Conservation (phyloP, 306 rosid species). For the Glycyrrhiza uralensis region DNA sequence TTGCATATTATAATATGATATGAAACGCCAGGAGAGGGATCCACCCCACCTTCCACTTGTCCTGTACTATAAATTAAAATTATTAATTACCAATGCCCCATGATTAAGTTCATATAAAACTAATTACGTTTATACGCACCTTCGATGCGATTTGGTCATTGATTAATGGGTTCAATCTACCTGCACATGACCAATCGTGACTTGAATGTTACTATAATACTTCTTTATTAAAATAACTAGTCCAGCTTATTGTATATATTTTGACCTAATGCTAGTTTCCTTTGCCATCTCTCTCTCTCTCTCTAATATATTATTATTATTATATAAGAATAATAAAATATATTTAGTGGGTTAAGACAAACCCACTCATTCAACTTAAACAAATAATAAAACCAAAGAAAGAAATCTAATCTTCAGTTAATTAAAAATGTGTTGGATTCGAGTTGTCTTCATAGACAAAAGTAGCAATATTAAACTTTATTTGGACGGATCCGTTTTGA, state of each 20-base stretch:
- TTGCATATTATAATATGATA: conserved; percentile 14
- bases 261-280: conserved; percentile 47
- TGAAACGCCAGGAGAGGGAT: conserved; percentile 36
- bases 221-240: conserved; percentile 22
- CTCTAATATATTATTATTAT: neutral
- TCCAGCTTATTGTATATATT: conserved; percentile 30
- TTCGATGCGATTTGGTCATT: conserved; percentile 38
- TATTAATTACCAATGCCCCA: conserved; percentile 23
- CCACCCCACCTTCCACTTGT: conserved; percentile 43
- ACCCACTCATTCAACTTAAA: conserved; percentile 39
- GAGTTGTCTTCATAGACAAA: conserved; percentile 24
- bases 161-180: conserved; percentile 35
- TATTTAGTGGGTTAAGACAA: conserved; percentile 41
- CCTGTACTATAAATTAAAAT: neutral
- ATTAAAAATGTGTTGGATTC: conserved; percentile 30
- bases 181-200: conserved; percentile 47
- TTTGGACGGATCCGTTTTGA: conserved; percentile 4
- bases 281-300: neutral
- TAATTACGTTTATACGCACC: conserved; percentile 34
- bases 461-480: conserved; percentile 10
- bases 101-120: conserved; percentile 29
- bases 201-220: conserved; percentile 21
- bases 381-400: conserved; percentile 18
- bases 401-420: conserved; percentile 27
- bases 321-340: conserved; percentile 22